phyloP scores from a whole-genome alignment of 2,329 filamentous ascomycete species.

The Hypoxylon sp. region DNA sequence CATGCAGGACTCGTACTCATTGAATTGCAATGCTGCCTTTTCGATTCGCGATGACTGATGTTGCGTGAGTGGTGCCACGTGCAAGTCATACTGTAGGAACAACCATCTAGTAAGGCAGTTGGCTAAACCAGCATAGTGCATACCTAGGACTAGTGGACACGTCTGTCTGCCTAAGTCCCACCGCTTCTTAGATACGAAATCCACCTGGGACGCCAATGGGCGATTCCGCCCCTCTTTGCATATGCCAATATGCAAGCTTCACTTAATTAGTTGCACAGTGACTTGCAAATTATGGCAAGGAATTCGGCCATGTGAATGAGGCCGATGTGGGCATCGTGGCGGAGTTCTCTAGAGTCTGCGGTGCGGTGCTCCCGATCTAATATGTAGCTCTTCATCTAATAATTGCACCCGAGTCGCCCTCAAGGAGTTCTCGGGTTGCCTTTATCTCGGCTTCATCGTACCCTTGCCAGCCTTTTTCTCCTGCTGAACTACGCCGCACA shows the following conservation, averaged over 20 bases:
- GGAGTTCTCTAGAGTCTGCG: slow-evolving; percentile 13
- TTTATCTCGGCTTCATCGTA: slow-evolving; percentile 80
- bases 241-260: slow-evolving; percentile 32
- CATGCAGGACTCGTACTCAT: slow-evolving; percentile 32
- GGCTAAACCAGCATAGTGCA: slow-evolving; percentile 40
- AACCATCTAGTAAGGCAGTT: slow-evolving; percentile 29
- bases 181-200: slow-evolving; percentile 46
- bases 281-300: slow-evolving; percentile 33
- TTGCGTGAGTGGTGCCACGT: slow-evolving; percentile 59
- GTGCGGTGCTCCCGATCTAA: slow-evolving; percentile 18
- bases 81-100: slow-evolving; percentile 49
- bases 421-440: slow-evolving; percentile 77
- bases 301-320: slow-evolving; percentile 43
- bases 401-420: slow-evolving; percentile 63
- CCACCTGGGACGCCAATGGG: slow-evolving; percentile 51
- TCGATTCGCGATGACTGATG: slow-evolving; percentile 41
- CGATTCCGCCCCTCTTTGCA: slow-evolving; percentile 41
- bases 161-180: slow-evolving; percentile 56
- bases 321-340: slow-evolving; percentile 32
- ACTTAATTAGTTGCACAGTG: slow-evolving; percentile 30
- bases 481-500: slow-evolving; percentile 72
- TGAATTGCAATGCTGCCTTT: slow-evolving; percentile 37
- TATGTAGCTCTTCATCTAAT: slow-evolving; percentile 60
- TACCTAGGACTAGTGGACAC: slow-evolving; percentile 39
- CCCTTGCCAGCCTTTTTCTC: slow-evolving; percentile 78